Conservation (phyloP, 805 yeast genomes). For the Lipomyces yamadae region DNA sequence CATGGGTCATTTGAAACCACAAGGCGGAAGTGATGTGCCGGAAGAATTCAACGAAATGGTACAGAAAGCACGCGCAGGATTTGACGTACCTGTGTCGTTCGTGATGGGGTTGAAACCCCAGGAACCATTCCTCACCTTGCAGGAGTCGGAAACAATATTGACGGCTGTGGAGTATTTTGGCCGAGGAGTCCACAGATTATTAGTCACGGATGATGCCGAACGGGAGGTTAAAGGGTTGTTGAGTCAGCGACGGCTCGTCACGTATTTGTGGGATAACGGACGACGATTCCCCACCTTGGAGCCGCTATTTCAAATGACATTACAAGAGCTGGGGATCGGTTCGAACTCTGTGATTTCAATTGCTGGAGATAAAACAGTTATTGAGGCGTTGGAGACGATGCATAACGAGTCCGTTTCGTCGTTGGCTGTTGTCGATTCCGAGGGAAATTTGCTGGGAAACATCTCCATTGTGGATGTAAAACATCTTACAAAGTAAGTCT, state of each 20-base stretch:
- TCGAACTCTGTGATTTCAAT: constrained; percentile 73
- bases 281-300: constrained; percentile 83
- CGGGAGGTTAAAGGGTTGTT: constrained; percentile 71
- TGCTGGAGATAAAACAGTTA: constrained; percentile 82
- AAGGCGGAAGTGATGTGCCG: constrained; percentile 31
- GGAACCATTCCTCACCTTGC: constrained; percentile 82
- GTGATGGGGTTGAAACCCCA: constrained; percentile 84
- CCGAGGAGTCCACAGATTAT: constrained; percentile 94
- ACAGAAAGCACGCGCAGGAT: constrained; percentile 77
- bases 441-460: constrained; percentile 79
- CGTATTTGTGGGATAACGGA: constrained; percentile 90
- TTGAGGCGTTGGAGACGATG: constrained; percentile 88
- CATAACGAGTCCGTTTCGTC: constrained; percentile 79
- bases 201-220: constrained; percentile 63
- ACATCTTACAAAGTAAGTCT: constrained; percentile 53
- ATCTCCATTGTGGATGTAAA: constrained; percentile 94
- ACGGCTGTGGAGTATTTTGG: constrained; percentile 86
- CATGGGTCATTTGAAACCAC: constrained; percentile 64
- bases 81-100: constrained; percentile 88
- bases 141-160: constrained; percentile 63
- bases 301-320: constrained; percentile 65
- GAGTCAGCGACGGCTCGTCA: constrained; percentile 86
- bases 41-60: constrained; percentile 49
- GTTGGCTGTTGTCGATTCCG: constrained; percentile 86
- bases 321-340: constrained; percentile 76